phyloP scores from a whole-genome alignment of 495 filamentous ascomycete genomes.

The Achaetomiella virescens region DNA sequence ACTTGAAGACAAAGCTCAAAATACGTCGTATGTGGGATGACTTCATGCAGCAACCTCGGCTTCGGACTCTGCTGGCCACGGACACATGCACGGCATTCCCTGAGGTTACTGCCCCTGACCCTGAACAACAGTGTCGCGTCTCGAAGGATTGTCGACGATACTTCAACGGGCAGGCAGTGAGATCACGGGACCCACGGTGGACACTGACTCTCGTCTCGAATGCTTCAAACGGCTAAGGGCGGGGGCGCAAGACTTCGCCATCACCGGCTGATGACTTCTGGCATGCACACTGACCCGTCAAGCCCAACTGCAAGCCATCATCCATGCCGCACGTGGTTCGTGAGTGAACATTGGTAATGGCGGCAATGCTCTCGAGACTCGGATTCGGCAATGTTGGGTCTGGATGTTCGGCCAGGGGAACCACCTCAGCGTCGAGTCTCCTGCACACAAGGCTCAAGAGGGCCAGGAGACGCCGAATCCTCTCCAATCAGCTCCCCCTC shows the following conservation, averaged over 20 bases:
- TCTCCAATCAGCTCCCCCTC: constrained; percentile 6
- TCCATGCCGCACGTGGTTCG: not conserved
- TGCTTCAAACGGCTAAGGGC: not conserved
- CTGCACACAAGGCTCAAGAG: no score
- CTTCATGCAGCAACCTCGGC: constrained; percentile 2
- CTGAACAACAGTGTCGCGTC: not conserved
- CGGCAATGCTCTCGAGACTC: no score
- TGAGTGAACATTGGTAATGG: not conserved
- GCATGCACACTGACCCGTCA: not conserved
- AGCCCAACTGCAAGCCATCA: not conserved
- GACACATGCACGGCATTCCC: not conserved
- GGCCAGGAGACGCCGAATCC: not conserved
- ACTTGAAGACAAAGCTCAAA: not conserved
- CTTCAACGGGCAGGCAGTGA: not conserved
- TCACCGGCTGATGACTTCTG: no score
- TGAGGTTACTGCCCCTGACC: not conserved
- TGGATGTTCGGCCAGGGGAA: not conserved
- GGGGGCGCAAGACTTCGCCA: not conserved
- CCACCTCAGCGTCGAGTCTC: not conserved
- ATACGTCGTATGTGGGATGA: not conserved
- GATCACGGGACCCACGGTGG: not conserved
- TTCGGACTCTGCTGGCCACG: not conserved
- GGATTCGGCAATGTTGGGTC: not conserved
- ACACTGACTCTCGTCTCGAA: not conserved
- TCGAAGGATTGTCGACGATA: not conserved